Conservation (phyloP, 192 early-diverging fungal genomes). For the Geosiphon pyriformis region DNA sequence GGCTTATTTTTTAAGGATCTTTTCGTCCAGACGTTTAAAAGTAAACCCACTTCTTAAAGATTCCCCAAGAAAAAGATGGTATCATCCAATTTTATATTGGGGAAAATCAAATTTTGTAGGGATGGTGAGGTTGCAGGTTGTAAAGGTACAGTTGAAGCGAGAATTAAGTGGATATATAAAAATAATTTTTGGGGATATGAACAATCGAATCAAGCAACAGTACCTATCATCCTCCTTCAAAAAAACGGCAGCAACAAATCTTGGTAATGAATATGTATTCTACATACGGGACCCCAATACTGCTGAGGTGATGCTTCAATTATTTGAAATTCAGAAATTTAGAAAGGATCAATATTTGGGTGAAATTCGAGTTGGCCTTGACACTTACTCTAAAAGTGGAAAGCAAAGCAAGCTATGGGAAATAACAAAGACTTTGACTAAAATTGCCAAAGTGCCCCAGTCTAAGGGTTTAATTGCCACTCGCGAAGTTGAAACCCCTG, state of each 20-base stretch:
- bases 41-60: neutral
- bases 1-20: slow-evolving; percentile 31
- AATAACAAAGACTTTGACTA: slow-evolving; percentile 21
- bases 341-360: slow-evolving; percentile 21
- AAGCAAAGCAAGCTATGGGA: slow-evolving; percentile 23
- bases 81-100: slow-evolving; percentile 11
- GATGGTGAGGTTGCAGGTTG: neutral
- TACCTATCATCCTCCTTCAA: neutral
- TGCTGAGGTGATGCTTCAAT: slow-evolving; percentile 3
- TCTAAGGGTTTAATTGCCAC: neutral
- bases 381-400: slow-evolving; percentile 8
- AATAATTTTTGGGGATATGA: slow-evolving; percentile 20
- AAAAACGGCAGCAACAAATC: neutral
- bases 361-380: slow-evolving; percentile 8
- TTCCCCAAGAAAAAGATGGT: slow-evolving; percentile 20
- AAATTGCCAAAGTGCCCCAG: neutral
- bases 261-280: slow-evolving; percentile 16
- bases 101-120: slow-evolving; percentile 16
- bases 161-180: neutral
- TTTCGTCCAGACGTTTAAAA: slow-evolving; percentile 15
- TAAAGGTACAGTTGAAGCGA: neutral
- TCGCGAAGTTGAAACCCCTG: neutral
- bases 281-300: slow-evolving; percentile 12
- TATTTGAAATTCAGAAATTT: slow-evolving; percentile 15
- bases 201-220: neutral